Conservation (phyloP, 116 monocot species). For the Posidonia oceanica region DNA sequence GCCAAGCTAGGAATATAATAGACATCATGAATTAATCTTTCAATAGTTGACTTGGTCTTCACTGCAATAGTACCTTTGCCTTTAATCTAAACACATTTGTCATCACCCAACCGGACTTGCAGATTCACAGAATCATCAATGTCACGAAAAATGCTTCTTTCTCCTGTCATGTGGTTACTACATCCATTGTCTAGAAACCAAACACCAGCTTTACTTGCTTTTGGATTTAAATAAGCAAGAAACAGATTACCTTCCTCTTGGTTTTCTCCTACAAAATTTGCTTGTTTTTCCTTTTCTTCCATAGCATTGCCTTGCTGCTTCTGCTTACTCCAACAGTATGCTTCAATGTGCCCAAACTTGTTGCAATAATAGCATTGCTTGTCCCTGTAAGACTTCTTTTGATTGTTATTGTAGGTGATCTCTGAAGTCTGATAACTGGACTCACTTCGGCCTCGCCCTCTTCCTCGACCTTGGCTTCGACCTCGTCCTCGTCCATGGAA, state of each 20-base stretch:
- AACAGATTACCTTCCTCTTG: slow-evolving; percentile 15
- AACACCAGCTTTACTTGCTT: not conserved
- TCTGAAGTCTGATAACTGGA: not conserved
- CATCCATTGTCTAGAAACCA: slow-evolving; percentile 22
- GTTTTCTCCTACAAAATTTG: slow-evolving; percentile 8
- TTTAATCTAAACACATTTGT: slow-evolving; percentile 9
- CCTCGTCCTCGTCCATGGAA: slow-evolving; percentile 6
- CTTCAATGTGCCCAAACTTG: slow-evolving; percentile 10
- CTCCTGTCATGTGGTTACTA: slow-evolving; percentile 24
- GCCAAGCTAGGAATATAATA: slow-evolving; percentile 8
- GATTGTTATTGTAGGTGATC: no score
- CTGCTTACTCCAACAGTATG: slow-evolving; percentile 7
- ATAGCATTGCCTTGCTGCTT: slow-evolving; percentile 10
- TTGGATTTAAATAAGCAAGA: not conserved
- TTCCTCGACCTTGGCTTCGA: not conserved
- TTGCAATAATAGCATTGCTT: slow-evolving; percentile 17
- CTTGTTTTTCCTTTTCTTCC: slow-evolving; percentile 6
- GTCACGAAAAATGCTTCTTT: slow-evolving; percentile 4
- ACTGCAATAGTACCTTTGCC: slow-evolving; percentile 5
- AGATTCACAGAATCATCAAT: slow-evolving; percentile 18
- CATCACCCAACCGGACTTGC: slow-evolving; percentile 9
- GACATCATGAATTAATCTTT: slow-evolving; percentile 12
- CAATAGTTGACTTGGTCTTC: slow-evolving; percentile 3
- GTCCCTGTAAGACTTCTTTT: no score
- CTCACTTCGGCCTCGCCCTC: not conserved